A percentile compares a stretch with the other conserved stretches of the same genome.
These are phyloP conservation scores for Piper betle DNA, from an alignment of 164 flowering plant species.

Conservation along the genomic window DNA sequence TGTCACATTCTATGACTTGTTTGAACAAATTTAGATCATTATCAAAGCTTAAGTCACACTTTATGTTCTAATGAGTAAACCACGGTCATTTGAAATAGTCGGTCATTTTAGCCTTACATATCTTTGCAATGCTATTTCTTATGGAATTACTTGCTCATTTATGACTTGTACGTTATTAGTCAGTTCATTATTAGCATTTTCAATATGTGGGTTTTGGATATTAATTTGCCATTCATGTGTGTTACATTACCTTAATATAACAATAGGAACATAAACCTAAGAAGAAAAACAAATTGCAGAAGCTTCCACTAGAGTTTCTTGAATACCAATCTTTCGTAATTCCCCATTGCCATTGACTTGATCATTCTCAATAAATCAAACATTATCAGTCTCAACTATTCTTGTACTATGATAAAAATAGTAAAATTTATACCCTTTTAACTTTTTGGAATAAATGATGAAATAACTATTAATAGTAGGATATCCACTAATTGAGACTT, in stretches of 20 bases:
- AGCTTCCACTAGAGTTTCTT: not conserved
- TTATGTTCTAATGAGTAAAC: not conserved
- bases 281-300: too few species aligned
- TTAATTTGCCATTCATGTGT: not conserved
- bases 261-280: not conserved
- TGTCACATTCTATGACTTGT: constrained; percentile 1
- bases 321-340: not conserved
- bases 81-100: too few species aligned
- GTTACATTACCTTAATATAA: not conserved
- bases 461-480: not conserved
- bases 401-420: constrained; percentile 1
- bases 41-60: not conserved
- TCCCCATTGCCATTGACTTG: not conserved
- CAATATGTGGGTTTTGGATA: not conserved
- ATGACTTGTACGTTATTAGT: too few species aligned
- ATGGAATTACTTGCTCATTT: too few species aligned
- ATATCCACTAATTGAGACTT: not conserved
- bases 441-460: constrained; percentile 1
- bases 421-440: constrained; percentile 4
- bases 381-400: not conserved
- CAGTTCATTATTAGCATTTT: not conserved
- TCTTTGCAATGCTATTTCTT: too few species aligned
- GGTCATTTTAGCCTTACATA: too few species aligned
- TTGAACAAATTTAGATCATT: not conserved
- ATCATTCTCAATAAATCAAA: not conserved